Base-by-base conservation (phyloP, 2,329 filamentous ascomycete species). In the Lachnellula suecica region DNA sequence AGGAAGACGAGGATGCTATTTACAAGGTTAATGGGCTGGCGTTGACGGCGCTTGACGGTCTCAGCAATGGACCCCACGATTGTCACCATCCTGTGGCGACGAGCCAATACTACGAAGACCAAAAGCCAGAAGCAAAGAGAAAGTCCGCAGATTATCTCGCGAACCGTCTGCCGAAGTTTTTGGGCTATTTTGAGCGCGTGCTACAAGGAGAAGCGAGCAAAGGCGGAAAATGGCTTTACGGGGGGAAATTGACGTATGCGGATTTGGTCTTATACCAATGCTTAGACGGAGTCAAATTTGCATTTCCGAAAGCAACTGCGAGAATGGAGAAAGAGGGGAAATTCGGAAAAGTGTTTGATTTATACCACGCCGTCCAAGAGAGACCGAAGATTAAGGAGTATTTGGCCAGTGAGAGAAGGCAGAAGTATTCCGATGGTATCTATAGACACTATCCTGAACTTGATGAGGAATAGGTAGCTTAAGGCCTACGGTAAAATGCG, bases 391-490 rank as follows among this genome's bases (percentile, higher is more conserved):
- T 93, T 62, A 85, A 84, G 70, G 79, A 74, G 40, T 93, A 93
- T 65, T 68, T 93, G 47, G 76, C 70, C 19, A 91, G 88, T 67
- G 76, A 82, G 3, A 78, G 84, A 57, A 75, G 88, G 37, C 66
- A 79, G 63, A 68, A 76, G 47, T 93, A 89, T 65, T 72, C 74
- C 0, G 70, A 77, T 56, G 88, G 88, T 1, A 79, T 93, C 40
- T 93, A 83, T 66, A 77, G 89, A 31, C 74, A 88, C 62, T 92
- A 93, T 63, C 78, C 83, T 2, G 88, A 92, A 72, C 68, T 93
- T 46, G 88, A 92, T 60, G 46, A 47, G 37, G 38, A 52, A 5
- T 52, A 17, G 31, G 11, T 44, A 31, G n/a, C n/a, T n/a, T n/a
- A n/a, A n/a, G n/a, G n/a, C n/a, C n/a, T n/a, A n/a, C n/a, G n/a